Percentiles rank a stretch among this genome's conserved stretches.
Conservation (phyloP, 192 early-diverging fungal species). For the Polychytrium aggregatum region DNA sequence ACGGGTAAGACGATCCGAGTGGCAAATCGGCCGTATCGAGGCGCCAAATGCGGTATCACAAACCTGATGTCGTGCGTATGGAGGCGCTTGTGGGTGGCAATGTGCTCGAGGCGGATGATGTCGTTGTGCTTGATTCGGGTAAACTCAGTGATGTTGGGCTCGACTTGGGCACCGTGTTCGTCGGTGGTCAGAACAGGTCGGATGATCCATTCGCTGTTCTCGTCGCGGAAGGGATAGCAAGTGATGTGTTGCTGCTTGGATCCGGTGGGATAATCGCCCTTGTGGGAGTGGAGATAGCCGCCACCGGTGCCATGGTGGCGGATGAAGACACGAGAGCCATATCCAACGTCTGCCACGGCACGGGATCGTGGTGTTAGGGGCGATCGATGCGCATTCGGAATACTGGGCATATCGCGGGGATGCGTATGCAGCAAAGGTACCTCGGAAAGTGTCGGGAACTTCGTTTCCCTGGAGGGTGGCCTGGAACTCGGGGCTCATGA, state of each 20-base stretch:
- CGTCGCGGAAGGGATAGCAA: slow-evolving; percentile 39
- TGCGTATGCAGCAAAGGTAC: slow-evolving; percentile 1
- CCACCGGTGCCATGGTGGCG: slow-evolving; percentile 61
- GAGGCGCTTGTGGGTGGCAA: slow-evolving; percentile 22
- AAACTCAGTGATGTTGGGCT: slow-evolving; percentile 13
- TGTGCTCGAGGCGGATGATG: slow-evolving; percentile 59
- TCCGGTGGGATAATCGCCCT: slow-evolving; percentile 52
- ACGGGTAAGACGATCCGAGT: too few relatives aligned
- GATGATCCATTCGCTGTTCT: slow-evolving; percentile 72
- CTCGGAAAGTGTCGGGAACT: slow-evolving; percentile 17
- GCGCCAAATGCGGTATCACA: too few relatives aligned
- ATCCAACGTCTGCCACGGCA: slow-evolving; percentile 40
- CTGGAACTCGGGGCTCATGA: slow-evolving; percentile 48
- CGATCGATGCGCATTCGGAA: not conserved
- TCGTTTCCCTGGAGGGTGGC: slow-evolving; percentile 28
- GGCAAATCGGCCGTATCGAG: too few relatives aligned
- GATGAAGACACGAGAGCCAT: slow-evolving; percentile 47
- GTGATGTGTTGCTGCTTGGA: slow-evolving; percentile 65
- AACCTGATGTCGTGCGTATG: slow-evolving; percentile 36
- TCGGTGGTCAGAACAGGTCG: slow-evolving; percentile 27
- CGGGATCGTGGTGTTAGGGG: not conserved
- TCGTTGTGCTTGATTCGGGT: slow-evolving; percentile 51
- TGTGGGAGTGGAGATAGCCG: slow-evolving; percentile 68
- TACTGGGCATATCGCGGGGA: not conserved
- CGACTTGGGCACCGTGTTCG: slow-evolving; percentile 15